These are phyloP conservation scores for Achlya hypogyna DNA, from an alignment of 352 stramenopile species.

Conservation along the genomic window DNA sequence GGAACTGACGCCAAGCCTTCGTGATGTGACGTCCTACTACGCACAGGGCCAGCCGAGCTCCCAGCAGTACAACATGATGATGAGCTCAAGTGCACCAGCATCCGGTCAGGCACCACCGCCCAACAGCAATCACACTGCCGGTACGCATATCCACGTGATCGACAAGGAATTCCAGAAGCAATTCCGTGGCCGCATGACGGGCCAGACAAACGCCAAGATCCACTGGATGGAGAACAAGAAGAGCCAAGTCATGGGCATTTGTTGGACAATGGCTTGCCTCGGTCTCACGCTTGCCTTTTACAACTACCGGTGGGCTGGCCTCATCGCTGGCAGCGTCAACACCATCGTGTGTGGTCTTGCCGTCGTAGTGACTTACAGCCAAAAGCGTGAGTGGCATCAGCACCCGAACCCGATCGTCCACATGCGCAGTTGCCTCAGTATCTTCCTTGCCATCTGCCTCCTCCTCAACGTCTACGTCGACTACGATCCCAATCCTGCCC, in stretches of 20 bases:
- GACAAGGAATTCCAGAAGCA: slow-evolving; percentile 86
- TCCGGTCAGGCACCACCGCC: background rate
- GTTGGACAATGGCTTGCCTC: slow-evolving; percentile 77
- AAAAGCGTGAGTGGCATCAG: slow-evolving; percentile 84
- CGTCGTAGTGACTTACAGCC: slow-evolving; percentile 78
- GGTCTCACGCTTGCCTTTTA: slow-evolving; percentile 81
- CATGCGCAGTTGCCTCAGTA: slow-evolving; percentile 71
- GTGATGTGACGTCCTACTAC: slow-evolving; percentile 14
- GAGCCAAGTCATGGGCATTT: slow-evolving; percentile 77
- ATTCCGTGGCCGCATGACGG: slow-evolving; percentile 70
- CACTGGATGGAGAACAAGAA: slow-evolving; percentile 86
- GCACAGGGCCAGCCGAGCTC: slow-evolving; percentile 13
- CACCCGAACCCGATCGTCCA: slow-evolving; percentile 85
- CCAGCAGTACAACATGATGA: background rate
- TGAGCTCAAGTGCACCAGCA: too few species aligned
- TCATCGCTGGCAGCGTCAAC: slow-evolving; percentile 82
- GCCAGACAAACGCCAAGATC: slow-evolving; percentile 57
- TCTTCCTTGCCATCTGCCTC: slow-evolving; percentile 77
- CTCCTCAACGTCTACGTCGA: slow-evolving; percentile 75
- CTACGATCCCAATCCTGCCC: slow-evolving; percentile 38
- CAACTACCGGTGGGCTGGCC: slow-evolving; percentile 78
- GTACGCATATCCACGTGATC: slow-evolving; percentile 60
- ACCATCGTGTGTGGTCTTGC: slow-evolving; percentile 81
- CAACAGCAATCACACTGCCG: background rate
- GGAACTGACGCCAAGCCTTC: slow-evolving; percentile 6